Evolutionary conservation across 2,329 filamentous ascomycete species (phyloP), one percentile per base, ranked within the genome.

Genomic region (Lasiodiplodia gonubiensis): DNA sequence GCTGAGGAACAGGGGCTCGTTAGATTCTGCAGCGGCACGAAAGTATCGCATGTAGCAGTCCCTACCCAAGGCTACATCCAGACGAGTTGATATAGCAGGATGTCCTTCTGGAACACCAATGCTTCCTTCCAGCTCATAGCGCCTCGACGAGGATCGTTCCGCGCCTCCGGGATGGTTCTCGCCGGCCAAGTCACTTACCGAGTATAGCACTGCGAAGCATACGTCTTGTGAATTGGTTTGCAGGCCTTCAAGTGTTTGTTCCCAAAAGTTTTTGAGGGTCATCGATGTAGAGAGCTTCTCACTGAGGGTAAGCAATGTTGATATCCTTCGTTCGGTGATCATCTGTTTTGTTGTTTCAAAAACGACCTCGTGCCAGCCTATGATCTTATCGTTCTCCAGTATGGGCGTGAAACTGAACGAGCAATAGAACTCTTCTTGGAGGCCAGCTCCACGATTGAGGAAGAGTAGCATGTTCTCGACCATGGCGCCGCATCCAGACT

Each of bases 181-280:
- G 39, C 75, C 73, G 10, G 76, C 73, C 2, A 70, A 69, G 46
- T 78, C 75, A 5, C 67, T 67, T 25, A 78, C 71, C 0, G 76
- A 77, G 48, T 78, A 78, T 8, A 78, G 61, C 1, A 78, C 65
- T 12, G 75, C 74, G 61, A 78, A 78, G 2, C 75, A 74, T 7
- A 77, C 67, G 33, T 77, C 76, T 33, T 74, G 72, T 14, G 71
- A 69, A 49, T 76, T 76, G 18, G 71, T 51, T 74, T 75, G 11
- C 73, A 72, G 1, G 72, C 74, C 59, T 71, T 71, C 42, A 72
- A 59, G 54, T 27, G 67, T 64, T 16, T 68, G 66, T 2, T 57
- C 33, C 69, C 69, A 70, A 25, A 68, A 70, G 14, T 10, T 37
- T 16, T 63, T 63, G 35, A 63, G 55, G 21, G 42, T 59, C 12